Evolutionary conservation across 2,329 filamentous ascomycete species (phyloP).

Genomic region (Meredithiella fracta): DNA sequence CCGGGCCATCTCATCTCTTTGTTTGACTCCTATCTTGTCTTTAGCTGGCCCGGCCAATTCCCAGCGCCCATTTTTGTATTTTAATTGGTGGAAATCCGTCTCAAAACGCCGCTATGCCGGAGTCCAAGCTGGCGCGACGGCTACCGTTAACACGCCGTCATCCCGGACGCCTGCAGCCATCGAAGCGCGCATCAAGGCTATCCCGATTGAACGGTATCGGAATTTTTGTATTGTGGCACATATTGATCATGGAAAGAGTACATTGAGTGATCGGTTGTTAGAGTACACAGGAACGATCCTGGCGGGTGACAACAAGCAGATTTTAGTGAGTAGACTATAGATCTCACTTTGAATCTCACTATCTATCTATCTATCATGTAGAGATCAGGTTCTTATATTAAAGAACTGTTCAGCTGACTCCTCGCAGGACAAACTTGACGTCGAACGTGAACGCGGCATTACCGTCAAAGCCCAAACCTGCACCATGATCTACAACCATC

Average conservation of each 20-base stretch:
- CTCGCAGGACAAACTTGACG: conserved; percentile 69
- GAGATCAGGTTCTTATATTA: too few species aligned
- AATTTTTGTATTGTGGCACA: conserved; percentile 99
- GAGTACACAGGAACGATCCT: conserved; percentile 86
- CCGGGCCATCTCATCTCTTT: not conserved
- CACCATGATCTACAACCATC: conserved; percentile 83
- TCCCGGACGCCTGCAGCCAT: conserved; percentile 18
- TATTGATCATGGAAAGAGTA: conserved; percentile 97
- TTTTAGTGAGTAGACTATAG: conserved; percentile 48
- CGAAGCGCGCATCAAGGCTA: conserved; percentile 49
- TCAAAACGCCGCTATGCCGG: conserved; percentile 6
- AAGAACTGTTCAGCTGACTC: too few species aligned
- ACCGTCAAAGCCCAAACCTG: conserved; percentile 98
- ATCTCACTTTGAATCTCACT: too few species aligned
- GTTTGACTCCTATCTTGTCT: not conserved
- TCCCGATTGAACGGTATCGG: conserved; percentile 64
- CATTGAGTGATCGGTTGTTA: conserved; percentile 77
- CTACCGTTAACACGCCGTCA: conserved; percentile 10
- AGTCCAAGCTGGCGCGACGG: conserved; percentile 7
- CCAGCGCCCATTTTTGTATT: not conserved
- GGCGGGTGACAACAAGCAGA: conserved; percentile 76
- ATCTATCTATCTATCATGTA: too few species aligned
- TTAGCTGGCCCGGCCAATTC: not conserved
- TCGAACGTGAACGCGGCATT: conserved; percentile 89
- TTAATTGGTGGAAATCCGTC: conserved; percentile 5